Percentiles rank a stretch among this genome's conserved stretches.
phyloP scores from a whole-genome alignment of 106 monocot species.

The Hemerocallis citrina region DNA sequence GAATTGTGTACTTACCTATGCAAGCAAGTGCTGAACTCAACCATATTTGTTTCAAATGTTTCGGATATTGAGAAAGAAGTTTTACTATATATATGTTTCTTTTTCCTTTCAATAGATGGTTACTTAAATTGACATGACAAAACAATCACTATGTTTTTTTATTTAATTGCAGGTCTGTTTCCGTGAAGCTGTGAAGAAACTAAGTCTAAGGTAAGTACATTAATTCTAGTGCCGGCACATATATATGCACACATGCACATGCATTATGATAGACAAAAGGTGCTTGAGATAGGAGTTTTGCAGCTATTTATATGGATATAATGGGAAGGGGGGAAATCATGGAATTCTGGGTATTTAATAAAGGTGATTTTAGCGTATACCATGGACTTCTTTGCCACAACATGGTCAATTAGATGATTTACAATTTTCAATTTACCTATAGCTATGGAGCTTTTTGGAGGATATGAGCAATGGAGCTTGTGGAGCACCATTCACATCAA shows the following conservation, averaged over 20 bases:
- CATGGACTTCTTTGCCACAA: constrained; percentile 30
- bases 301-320: constrained; percentile 35
- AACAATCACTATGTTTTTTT: background rate
- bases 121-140: background rate
- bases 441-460: constrained; percentile 47
- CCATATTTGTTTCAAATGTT: too few species aligned
- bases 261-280: constrained; percentile 63
- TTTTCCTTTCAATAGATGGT: too few species aligned
- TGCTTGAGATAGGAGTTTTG: constrained; percentile 62
- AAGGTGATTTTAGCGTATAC: constrained; percentile 27
- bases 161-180: constrained; percentile 20
- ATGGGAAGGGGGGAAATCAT: constrained; percentile 48
- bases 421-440: constrained; percentile 31
- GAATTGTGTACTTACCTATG: background rate
- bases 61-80: too few species aligned
- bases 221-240: constrained; percentile 8
- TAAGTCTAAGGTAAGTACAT: constrained; percentile 26
- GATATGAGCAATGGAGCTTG: constrained; percentile 57
- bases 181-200: constrained; percentile 16
- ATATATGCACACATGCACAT: constrained; percentile 35
- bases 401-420: constrained; percentile 30
- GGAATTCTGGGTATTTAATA: constrained; percentile 35
- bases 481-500: constrained; percentile 46
- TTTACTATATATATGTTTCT: too few species aligned
- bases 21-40: background rate